These are phyloP conservation scores for Cystoisospora suis DNA, from an alignment of 169 alveolate species.

Conservation along the genomic window DNA sequence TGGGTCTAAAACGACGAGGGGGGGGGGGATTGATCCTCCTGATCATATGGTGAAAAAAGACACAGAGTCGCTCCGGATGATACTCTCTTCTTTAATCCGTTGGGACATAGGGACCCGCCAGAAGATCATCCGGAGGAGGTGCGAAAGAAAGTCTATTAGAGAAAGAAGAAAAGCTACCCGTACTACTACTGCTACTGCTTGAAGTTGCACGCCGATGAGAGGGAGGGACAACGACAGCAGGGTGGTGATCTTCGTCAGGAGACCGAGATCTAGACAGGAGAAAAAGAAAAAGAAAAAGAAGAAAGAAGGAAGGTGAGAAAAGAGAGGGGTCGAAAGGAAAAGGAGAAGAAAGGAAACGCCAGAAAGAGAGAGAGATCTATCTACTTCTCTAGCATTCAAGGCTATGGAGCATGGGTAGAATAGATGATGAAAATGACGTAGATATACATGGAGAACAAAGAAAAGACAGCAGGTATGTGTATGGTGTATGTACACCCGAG, in stretches of 20 bases:
- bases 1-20: background rate
- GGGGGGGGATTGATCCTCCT: background rate
- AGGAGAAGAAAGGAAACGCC: background rate
- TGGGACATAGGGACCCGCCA: constrained; percentile 64
- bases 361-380: background rate
- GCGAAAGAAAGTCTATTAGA: constrained; percentile 57
- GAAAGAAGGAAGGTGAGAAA: background rate
- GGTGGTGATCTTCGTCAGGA: background rate
- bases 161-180: too few relatives aligned
- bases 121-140: constrained; percentile 64
- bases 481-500: too few relatives aligned
- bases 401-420: background rate
- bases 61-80: background rate
- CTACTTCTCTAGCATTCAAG: background rate
- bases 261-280: constrained; percentile 52
- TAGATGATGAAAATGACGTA: background rate
- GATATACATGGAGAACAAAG: background rate
- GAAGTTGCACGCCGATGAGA: too few relatives aligned
- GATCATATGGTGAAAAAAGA: background rate
- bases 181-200: too few relatives aligned
- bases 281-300: background rate
- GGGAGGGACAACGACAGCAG: constrained; percentile 19
- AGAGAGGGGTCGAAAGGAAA: background rate
- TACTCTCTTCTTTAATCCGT: background rate
- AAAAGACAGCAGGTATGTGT: too few relatives aligned